These are phyloP conservation scores for Pythium phragmiticola DNA, from an alignment of 352 stramenopile genomes.

Conservation along the genomic window DNA sequence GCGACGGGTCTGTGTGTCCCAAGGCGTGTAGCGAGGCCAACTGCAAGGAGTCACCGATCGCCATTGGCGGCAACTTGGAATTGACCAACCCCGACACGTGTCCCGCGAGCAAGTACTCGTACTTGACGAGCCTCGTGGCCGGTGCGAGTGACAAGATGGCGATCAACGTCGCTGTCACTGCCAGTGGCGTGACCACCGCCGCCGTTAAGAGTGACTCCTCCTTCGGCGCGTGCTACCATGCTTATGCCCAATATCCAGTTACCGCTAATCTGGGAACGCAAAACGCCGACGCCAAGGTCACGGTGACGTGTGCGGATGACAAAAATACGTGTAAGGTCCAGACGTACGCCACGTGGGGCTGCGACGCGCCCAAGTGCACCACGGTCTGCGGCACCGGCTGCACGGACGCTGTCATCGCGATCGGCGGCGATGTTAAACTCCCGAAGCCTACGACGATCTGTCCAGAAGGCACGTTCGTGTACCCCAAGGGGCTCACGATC, in stretches of 20 bases:
- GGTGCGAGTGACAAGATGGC: not conserved
- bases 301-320: not conserved
- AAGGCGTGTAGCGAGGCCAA: not conserved
- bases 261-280: not conserved
- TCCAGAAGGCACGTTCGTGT: not conserved
- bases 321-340: not conserved
- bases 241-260: not conserved
- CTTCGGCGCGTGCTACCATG: not conserved
- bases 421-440: not conserved
- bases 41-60: not conserved
- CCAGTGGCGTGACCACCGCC: not conserved
- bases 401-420: not conserved
- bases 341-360: not conserved
- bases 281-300: not conserved
- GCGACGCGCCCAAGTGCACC: not conserved
- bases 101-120: not conserved
- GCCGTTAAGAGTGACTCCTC: not conserved
- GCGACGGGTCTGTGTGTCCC: not conserved
- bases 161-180: not conserved
- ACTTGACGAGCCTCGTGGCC: not conserved
- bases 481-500: not conserved
- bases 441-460: not conserved
- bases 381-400: not conserved
- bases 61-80: not conserved
- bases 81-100: not conserved